Base-by-base conservation (phyloP, 2,329 filamentous ascomycete genomes). In the Penicillium sp. region DNA sequence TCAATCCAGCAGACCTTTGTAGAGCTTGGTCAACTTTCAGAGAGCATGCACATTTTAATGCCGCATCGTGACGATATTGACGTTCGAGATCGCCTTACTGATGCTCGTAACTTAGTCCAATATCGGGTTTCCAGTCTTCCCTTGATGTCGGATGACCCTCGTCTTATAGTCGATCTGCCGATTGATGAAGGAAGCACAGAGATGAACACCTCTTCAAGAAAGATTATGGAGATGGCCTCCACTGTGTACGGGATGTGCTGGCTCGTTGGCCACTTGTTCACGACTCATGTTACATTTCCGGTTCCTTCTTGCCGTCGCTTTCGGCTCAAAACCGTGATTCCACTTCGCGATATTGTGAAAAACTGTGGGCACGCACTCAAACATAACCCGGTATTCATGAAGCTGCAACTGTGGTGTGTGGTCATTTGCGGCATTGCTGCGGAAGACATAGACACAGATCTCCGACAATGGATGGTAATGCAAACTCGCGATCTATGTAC, bases 371-470 rank as follows among this genome's bases (percentile, higher is more conserved):
- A 48, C 20, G 24, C 20, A n/a, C 30, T 53, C 7, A 42, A 51
- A 33, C 33, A 51, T 26, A 53, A 52, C 24, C 18, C 26, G 20
- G 50, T 30, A 23, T 24, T 56, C 12, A n/a, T 52, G 16, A 50
- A 51, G 24, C 12, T 60, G 14, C 58, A 58, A 35, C 33, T 60
- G 12, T 60, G 56, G 55, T 54, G 50, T 50, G 38, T 47, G 24
- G 48, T 60, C 14, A 52, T 60, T 42, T 43, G 47, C n/a, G 58
- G 58, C 12, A 60, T 60, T 46, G 52, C 58, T 26, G 47, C 56
- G 6, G 58, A 60, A 38, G 58, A 60, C 16, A 42, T 52, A 26
- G 56, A 55, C 11, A 14, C 45, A 3, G 47, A 38, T 42, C 51
- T 52, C 8, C 47, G 58, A 4, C 38, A 21, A 11, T 58, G 56